phyloP scores from a whole-genome alignment of 495 filamentous ascomycete genomes.

The Corynascus novoguineensis region DNA sequence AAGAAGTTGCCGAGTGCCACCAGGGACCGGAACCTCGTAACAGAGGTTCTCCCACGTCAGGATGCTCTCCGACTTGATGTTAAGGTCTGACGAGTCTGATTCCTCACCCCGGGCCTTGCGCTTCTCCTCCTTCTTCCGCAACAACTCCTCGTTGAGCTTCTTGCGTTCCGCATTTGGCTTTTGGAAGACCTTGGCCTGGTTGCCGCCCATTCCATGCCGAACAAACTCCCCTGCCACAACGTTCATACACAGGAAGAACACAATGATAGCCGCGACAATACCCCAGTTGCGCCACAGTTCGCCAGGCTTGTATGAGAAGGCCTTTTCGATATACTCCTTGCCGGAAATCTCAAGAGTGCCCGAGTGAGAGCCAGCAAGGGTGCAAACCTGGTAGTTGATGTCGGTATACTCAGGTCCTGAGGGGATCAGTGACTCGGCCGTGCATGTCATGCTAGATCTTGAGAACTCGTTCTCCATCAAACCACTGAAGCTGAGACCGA shows the following conservation, averaged over 20 bases:
- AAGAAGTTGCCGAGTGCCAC: conserved; percentile 61
- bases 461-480: conserved; percentile 84
- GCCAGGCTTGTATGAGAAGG: conserved; percentile 54
- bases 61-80: conserved; percentile 62
- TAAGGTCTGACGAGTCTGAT: conserved; percentile 45
- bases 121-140: conserved; percentile 50
- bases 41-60: conserved; percentile 77
- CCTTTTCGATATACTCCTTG: conserved; percentile 54
- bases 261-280: conserved; percentile 62
- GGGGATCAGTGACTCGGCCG: conserved; percentile 58
- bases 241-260: conserved; percentile 63
- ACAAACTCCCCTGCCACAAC: conserved; percentile 70
- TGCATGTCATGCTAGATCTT: conserved; percentile 57
- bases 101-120: conserved; percentile 47
- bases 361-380: conserved; percentile 60
- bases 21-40: conserved; percentile 69
- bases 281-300: conserved; percentile 75
- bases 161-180: conserved; percentile 67
- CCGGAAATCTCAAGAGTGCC: conserved; percentile 57
- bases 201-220: conserved; percentile 70
- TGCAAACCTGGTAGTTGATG: conserved; percentile 68
- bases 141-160: conserved; percentile 59
- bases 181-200: conserved; percentile 66
- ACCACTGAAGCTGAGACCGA: conserved; percentile 66
- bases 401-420: conserved; percentile 58